Evolutionary conservation across 177 flowering plant genomes (phyloP), one percentile per base, ranked within the genome.

Genomic region (Vitis hybrid): DNA sequence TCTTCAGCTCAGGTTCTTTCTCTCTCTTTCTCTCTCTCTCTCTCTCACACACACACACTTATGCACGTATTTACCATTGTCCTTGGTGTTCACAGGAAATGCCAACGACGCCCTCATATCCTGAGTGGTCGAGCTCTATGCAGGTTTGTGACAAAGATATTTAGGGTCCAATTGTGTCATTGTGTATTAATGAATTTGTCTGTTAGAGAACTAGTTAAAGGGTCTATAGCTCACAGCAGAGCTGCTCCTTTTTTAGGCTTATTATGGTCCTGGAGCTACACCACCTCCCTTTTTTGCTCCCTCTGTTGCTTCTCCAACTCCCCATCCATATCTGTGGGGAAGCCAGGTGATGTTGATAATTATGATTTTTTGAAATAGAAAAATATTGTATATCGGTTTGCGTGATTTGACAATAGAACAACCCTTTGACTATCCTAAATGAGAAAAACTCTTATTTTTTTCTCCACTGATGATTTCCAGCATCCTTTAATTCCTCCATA

Each of bases 251-350:
- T 38, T 66, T 57, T 80, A 95, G 99, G 96, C 97, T 71, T 95
- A 88, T 79, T 92, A 90, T 88, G 88, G 88, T 74, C 77, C 87
- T 72, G 90, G 92, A 70, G 89, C 89, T 71, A 75, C 88, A 8
- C 85, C 89, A 56, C 85, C 88, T 61, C 84, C 94, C 14, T 90
- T 89, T 82, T 91, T 85, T 79, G 80, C 97, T 50, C 81, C 97
- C 13, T 70, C 90, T 58, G 93, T 88, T 79, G 87, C 93, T 71
- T 84, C 98, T 75, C 92, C 97, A 52, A 67, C 87, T 70, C 96
- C 99, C 7, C 94, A 88, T 75, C 94, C 97, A 22, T 91, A 86
- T 73, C 15, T 92, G 69, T 92, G 97, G 97, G 92, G 90, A 73
- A 71, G 86, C 76, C 97, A 91, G 93, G 99, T 95, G 65, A 81